Conservation (phyloP, 202 grass and related monocot genomes). For the Bolboschoenoplectus hybrid region DNA sequence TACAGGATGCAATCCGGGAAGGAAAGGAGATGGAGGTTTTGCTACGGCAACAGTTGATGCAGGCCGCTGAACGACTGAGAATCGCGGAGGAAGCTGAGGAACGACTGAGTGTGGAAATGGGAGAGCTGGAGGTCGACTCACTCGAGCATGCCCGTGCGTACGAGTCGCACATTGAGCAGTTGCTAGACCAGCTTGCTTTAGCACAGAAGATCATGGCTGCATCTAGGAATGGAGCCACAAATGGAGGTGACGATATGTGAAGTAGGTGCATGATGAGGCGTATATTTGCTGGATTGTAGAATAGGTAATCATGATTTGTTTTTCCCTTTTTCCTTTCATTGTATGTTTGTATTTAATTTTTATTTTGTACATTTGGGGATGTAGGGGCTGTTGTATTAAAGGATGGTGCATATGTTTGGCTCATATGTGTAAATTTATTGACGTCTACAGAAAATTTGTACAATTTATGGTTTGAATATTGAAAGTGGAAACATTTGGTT, state of each 20-base stretch:
- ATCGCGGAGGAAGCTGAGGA: conserved; percentile 20
- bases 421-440: not conserved
- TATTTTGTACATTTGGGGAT: not conserved
- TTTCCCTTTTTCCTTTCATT: not conserved
- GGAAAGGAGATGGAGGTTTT: conserved; percentile 12
- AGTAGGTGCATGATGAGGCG: not conserved
- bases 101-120: conserved; percentile 5
- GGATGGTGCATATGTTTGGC: not conserved
- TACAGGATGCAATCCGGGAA: conserved; percentile 17
- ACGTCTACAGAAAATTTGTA: not conserved
- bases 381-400: not conserved
- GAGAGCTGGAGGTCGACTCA: conserved; percentile 16
- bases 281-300: not conserved
- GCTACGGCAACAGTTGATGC: not conserved
- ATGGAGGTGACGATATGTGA: not conserved
- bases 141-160: not conserved
- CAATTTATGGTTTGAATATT: not conserved
- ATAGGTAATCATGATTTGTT: not conserved
- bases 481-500: not conserved
- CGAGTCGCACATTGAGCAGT: not conserved
- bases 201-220: not conserved
- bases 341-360: not conserved
- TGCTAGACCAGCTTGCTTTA: not conserved
- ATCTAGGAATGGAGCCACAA: not conserved
- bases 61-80: not conserved